phyloP scores from a whole-genome alignment of 306 rosid genomes.

The Psophocarpus tetragonolobus region DNA sequence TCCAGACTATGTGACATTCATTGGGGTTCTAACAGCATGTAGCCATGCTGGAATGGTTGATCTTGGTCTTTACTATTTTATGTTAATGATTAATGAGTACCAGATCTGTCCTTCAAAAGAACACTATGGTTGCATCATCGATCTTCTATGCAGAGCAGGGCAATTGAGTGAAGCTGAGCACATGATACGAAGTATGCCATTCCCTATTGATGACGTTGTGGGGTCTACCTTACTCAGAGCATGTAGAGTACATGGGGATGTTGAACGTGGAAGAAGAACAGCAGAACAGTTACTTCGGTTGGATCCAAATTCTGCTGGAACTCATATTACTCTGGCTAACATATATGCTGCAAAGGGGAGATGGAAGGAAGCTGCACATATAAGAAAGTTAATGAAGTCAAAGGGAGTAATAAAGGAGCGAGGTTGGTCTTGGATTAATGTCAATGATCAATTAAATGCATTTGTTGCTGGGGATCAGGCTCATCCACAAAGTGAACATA shows the following conservation, averaged over 20 bases:
- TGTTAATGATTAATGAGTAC: slow-evolving; percentile 50
- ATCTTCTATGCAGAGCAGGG: slow-evolving; percentile 87
- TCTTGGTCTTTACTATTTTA: slow-evolving; percentile 69
- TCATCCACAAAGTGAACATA: slow-evolving; percentile 57
- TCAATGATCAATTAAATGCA: slow-evolving; percentile 49
- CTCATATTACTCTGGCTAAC: slow-evolving; percentile 76
- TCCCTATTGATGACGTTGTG: slow-evolving; percentile 65
- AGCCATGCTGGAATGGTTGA: slow-evolving; percentile 79
- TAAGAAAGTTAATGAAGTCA: slow-evolving; percentile 71
- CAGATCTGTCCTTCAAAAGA: slow-evolving; percentile 65
- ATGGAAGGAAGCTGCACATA: slow-evolving; percentile 68
- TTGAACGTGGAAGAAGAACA: slow-evolving; percentile 59
- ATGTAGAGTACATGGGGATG: slow-evolving; percentile 62
- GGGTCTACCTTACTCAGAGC: slow-evolving; percentile 89
- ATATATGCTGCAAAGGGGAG: slow-evolving; percentile 68
- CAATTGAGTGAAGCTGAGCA: slow-evolving; percentile 63
- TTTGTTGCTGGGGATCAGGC: slow-evolving; percentile 70
- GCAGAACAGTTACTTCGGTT: slow-evolving; percentile 66
- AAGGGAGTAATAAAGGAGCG: slow-evolving; percentile 81
- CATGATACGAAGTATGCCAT: slow-evolving; percentile 64
- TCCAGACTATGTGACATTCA: slow-evolving; percentile 72
- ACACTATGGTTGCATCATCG: slow-evolving; percentile 79
- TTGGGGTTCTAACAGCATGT: slow-evolving; percentile 75
- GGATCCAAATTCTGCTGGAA: slow-evolving; percentile 67
- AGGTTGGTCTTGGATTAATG: slow-evolving; percentile 84